Evolutionary conservation across 148 eudicot genomes (phyloP).

Genomic region (Spergularia marina): DNA sequence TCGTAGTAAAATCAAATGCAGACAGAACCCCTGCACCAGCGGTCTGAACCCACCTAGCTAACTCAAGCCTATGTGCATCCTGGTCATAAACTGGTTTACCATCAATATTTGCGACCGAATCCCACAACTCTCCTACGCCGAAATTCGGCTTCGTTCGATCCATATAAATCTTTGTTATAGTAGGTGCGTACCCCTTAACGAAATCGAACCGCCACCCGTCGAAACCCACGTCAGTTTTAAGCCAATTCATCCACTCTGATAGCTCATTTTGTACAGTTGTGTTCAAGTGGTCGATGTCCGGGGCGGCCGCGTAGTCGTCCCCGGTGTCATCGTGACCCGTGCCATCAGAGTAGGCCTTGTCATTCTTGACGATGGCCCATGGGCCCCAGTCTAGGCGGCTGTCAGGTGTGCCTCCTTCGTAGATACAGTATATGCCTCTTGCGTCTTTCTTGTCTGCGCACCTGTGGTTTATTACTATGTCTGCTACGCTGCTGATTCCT

Average conservation of each 20-base stretch:
- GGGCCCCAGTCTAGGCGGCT: conserved; percentile 78
- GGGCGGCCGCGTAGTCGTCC: conserved; percentile 40
- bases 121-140: conserved; percentile 55
- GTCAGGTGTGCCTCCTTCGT: conserved; percentile 70
- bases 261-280: conserved; percentile 54
- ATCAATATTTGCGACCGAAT: conserved; percentile 33
- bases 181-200: conserved; percentile 56
- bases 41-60: conserved; percentile 45
- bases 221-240: conserved; percentile 31
- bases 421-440: conserved; percentile 64
- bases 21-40: conserved; percentile 50
- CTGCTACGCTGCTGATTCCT: conserved; percentile 56
- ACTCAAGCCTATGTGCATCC: conserved; percentile 41
- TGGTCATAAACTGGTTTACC: conserved; percentile 47
- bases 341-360: conserved; percentile 54
- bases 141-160: conserved; percentile 38
- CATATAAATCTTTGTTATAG: conserved; percentile 42
- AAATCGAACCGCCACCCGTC: conserved; percentile 69
- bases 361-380: conserved; percentile 49
- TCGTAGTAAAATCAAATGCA: conserved; percentile 59
- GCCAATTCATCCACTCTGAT: conserved; percentile 77
- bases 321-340: conserved; percentile 65
- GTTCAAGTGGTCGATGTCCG: conserved; percentile 71
- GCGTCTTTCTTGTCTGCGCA: conserved; percentile 35
- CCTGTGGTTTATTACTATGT: conserved; percentile 65